phyloP scores from a whole-genome alignment of 306 rosid species.

The Glycine tomentella region DNA sequence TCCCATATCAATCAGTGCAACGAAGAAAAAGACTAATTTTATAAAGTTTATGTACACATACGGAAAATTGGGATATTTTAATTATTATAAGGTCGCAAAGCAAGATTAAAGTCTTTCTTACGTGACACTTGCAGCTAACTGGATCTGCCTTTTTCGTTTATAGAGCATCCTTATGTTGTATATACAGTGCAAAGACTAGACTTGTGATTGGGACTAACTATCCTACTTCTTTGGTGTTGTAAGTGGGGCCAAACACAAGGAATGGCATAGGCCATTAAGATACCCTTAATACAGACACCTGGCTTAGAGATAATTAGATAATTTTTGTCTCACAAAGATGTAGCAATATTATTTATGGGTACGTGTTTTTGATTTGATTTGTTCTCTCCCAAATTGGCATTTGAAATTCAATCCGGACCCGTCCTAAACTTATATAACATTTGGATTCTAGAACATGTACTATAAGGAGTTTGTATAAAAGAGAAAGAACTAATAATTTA shows the following conservation, averaged over 20 bases:
- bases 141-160: slow-evolving; percentile 39
- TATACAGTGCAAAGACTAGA: slow-evolving; percentile 46
- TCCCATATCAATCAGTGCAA: slow-evolving; percentile 46
- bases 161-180: slow-evolving; percentile 28
- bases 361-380: slow-evolving; percentile 35
- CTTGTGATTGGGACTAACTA: slow-evolving; percentile 65
- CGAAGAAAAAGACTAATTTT: slow-evolving; percentile 35
- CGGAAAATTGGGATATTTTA: not conserved
- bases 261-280: slow-evolving; percentile 38
- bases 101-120: slow-evolving; percentile 38
- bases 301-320: slow-evolving; percentile 51
- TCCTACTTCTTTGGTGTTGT: slow-evolving; percentile 35
- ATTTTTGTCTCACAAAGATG: slow-evolving; percentile 55
- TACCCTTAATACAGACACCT: slow-evolving; percentile 52
- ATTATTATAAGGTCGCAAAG: slow-evolving; percentile 36
- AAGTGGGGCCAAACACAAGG: slow-evolving; percentile 47
- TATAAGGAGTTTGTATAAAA: not conserved
- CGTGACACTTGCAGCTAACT: slow-evolving; percentile 45
- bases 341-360: slow-evolving; percentile 45
- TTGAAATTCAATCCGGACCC: not conserved
- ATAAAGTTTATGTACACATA: not conserved
- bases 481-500: not conserved
- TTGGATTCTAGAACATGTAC: not conserved
- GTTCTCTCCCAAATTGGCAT: slow-evolving; percentile 39
- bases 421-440: not conserved